Evolutionary conservation across 176 grass and related monocot genomes (phyloP), one percentile per base, ranked within the genome.

Genomic region (Rhynchospora pubera): DNA sequence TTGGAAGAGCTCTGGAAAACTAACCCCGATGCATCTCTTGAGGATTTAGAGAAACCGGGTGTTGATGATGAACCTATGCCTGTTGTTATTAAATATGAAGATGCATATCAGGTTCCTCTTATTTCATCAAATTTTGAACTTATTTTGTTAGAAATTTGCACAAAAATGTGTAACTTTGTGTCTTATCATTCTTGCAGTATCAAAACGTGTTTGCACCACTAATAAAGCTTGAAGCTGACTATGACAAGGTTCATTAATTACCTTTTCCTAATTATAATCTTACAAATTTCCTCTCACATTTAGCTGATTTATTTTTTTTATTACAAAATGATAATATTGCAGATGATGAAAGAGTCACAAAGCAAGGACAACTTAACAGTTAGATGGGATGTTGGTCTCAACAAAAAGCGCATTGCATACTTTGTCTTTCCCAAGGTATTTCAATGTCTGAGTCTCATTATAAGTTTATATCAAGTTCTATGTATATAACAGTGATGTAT

Each of bases 301-400:
- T 15, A 39, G 65, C 57, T 59, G 80, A 60, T 71, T 15, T 87
- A 32, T 32, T 67, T 72, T 0, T 47, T 26, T 83, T 24, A 50
- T 71, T 2, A 47, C n/a, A 57, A 65, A 48, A 66, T 44, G n/a
- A 69, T 75, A 60, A 57, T 52, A 51, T 74, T 93, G 19, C 80
- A 99, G 97, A 93, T 90, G 93, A 99, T 99, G 97, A 99, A 99
- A 96, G 97, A 99, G 79, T 94, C 97, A 9, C 97, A 99, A 79
- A 99, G 97, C 86, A 99, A 99, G 88, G 97, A 99, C 70, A 99
- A 92, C 84, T 83, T 99, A 56, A 96, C 91, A 83, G 86, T 99
- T 53, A 87, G 97, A 42, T 99, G 97, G 97, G 97, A 99, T 79
- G 83, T 99, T 85, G 97, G 97, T 68, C 89, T 99, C 77, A 99